Evolutionary conservation across 148 eudicot genomes (phyloP).

Genomic region (Rhododendron molle): DNA sequence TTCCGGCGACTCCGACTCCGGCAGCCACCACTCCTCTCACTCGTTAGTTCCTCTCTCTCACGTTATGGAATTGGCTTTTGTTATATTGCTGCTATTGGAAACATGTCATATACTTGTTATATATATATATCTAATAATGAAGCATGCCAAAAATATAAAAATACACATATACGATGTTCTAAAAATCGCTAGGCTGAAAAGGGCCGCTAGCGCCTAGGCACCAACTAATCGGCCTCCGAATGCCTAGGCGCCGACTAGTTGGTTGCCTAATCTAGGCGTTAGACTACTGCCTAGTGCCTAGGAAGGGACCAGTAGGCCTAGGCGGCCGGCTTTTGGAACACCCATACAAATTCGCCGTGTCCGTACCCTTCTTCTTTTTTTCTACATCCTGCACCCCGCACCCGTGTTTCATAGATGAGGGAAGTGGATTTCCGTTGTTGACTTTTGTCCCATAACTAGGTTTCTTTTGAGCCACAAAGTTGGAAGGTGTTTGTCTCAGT

Average conservation of each 20-base stretch:
- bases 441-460: background rate
- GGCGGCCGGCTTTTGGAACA: too few species aligned
- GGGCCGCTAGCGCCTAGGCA: too few species aligned
- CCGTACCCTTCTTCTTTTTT: background rate
- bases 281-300: too few species aligned
- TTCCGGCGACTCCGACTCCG: background rate
- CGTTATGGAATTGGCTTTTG: background rate
- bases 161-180: too few species aligned
- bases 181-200: too few species aligned
- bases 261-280: too few species aligned
- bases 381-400: too few species aligned
- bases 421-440: background rate
- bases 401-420: background rate
- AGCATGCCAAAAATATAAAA: too few species aligned
- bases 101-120: background rate
- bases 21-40: background rate
- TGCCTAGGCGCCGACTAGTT: too few species aligned
- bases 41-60: background rate
- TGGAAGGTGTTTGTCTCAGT: background rate
- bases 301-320: too few species aligned
- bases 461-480: background rate
- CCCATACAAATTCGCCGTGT: background rate
- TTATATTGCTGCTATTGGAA: background rate
- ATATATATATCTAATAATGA: background rate
- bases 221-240: too few species aligned